phyloP scores from a whole-genome alignment of 2,329 filamentous ascomycete genomes.

The Microdochium paspali region DNA sequence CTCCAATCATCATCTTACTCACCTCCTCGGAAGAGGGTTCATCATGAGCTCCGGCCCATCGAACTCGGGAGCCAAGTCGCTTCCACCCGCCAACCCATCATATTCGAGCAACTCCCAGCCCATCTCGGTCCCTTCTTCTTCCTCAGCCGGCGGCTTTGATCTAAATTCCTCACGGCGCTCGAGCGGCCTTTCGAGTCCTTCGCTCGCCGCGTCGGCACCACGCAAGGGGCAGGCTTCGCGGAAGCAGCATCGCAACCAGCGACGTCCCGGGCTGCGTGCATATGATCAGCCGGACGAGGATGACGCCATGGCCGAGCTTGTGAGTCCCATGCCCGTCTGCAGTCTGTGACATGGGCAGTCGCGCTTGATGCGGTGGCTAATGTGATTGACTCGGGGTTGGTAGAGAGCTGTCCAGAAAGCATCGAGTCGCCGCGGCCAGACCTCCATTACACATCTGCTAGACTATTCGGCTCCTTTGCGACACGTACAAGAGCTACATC shows the following conservation, averaged over 20 bases:
- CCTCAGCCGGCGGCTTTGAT: constrained; percentile 43
- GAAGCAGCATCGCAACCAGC: constrained; percentile 78
- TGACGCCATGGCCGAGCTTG: constrained; percentile 76
- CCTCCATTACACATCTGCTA: constrained; percentile 93
- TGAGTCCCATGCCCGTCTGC: constrained; percentile 22
- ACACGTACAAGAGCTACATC: constrained; percentile 49
- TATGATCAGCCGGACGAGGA: constrained; percentile 56
- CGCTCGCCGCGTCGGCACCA: constrained; percentile 33
- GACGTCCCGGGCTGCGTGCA: constrained; percentile 49
- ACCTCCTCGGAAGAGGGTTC: constrained; percentile 1
- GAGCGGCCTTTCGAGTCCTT: constrained; percentile 22
- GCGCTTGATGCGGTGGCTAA: no score
- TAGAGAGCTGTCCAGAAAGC: constrained; percentile 43
- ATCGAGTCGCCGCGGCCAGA: constrained; percentile 77
- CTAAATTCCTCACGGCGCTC: constrained; percentile 36
- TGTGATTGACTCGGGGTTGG: no score
- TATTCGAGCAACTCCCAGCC: constrained; percentile 30
- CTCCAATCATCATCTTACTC: no score
- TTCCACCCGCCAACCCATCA: constrained; percentile 28
- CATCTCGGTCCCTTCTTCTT: constrained; percentile 28
- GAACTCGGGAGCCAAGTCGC: constrained; percentile 39
- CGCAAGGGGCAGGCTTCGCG: constrained; percentile 68
- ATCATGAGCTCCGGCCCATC: constrained; percentile 24
- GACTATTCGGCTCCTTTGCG: constrained; percentile 78
- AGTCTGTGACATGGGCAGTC: background rate